Conservation (phyloP, 331 rosid species). For the Spiraea crenata region DNA sequence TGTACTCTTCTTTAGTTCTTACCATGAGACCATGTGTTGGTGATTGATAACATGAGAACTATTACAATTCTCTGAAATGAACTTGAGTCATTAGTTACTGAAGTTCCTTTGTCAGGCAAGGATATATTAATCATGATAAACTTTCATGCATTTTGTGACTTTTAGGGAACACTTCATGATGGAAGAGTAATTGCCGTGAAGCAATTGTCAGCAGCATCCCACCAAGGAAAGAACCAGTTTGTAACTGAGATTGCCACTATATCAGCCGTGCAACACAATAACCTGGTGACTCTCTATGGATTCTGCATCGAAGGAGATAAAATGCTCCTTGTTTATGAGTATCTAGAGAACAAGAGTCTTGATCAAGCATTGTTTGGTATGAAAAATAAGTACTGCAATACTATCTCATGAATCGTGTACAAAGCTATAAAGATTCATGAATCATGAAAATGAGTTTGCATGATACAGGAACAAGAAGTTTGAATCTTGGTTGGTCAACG, state of each 20-base stretch:
- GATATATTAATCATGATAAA: neutral
- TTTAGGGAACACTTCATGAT: conserved; percentile 66
- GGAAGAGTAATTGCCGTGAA: conserved; percentile 77
- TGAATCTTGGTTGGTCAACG: conserved; percentile 57
- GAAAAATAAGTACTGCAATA: conserved; percentile 11
- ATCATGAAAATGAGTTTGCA: conserved; percentile 1
- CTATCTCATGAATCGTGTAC: neutral
- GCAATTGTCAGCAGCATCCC: conserved; percentile 65
- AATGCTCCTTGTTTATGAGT: conserved; percentile 81
- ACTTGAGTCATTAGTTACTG: neutral
- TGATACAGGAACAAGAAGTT: conserved; percentile 37
- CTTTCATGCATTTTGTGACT: neutral
- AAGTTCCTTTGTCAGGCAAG: neutral
- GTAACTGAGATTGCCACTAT: conserved; percentile 78
- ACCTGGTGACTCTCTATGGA: conserved; percentile 72
- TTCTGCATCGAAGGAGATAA: conserved; percentile 76
- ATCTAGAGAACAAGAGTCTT: conserved; percentile 70
- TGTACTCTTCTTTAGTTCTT: neutral
- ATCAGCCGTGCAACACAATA: conserved; percentile 79
- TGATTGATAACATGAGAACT: neutral
- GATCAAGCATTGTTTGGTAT: conserved; percentile 85
- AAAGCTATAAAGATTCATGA: neutral
- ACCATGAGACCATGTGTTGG: neutral
- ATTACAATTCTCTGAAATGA: neutral
- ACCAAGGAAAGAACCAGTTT: conserved; percentile 82